A percentile compares a stretch with the other conserved stretches of the same genome.
These are phyloP conservation scores for Colletotrichum sp. DNA, from an alignment of 2,329 filamentous ascomycete species.

Conservation along the genomic window DNA sequence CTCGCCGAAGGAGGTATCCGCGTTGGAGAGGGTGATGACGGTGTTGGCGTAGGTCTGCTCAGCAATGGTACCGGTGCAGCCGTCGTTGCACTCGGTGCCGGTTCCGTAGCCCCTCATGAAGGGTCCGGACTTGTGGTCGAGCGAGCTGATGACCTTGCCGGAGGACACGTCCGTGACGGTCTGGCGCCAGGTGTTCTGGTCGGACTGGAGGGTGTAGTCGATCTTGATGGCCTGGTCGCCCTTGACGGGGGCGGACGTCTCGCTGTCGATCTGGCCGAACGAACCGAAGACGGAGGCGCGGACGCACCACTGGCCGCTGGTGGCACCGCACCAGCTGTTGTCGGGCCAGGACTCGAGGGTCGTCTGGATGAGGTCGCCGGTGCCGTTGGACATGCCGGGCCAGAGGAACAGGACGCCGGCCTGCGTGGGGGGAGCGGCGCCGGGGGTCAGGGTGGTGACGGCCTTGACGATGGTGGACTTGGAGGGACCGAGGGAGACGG, in stretches of 20 bases:
- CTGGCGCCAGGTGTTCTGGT: conserved; percentile 27
- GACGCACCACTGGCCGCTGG: conserved; percentile 41
- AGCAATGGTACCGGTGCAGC: conserved; percentile 41
- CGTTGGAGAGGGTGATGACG: conserved; percentile 37
- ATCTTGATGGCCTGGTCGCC: background rate
- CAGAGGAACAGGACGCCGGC: conserved; percentile 45
- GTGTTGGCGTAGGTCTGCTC: conserved; percentile 43
- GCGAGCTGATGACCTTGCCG: conserved; percentile 35
- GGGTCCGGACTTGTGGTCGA: conserved; percentile 36
- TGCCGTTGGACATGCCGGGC: conserved; percentile 51
- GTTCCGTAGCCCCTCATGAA: conserved; percentile 43
- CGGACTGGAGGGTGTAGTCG: conserved; percentile 28
- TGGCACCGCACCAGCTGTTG: conserved; percentile 46
- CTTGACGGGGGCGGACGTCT: conserved; percentile 3
- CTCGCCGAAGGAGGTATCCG: conserved; percentile 32
- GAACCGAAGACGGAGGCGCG: conserved; percentile 34
- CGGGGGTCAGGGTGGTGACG: conserved; percentile 44
- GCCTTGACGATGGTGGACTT: conserved; percentile 37
- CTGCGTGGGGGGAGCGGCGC: conserved; percentile 38
- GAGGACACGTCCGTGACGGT: conserved; percentile 38
- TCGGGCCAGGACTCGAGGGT: conserved; percentile 44
- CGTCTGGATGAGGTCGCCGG: conserved; percentile 45
- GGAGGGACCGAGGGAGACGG: conserved; percentile 11
- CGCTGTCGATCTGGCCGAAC: conserved; percentile 38
- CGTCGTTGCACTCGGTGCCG: conserved; percentile 43